Base-by-base conservation (phyloP, 2,329 filamentous ascomycete genomes). In the Leptographium lundbergii region DNA sequence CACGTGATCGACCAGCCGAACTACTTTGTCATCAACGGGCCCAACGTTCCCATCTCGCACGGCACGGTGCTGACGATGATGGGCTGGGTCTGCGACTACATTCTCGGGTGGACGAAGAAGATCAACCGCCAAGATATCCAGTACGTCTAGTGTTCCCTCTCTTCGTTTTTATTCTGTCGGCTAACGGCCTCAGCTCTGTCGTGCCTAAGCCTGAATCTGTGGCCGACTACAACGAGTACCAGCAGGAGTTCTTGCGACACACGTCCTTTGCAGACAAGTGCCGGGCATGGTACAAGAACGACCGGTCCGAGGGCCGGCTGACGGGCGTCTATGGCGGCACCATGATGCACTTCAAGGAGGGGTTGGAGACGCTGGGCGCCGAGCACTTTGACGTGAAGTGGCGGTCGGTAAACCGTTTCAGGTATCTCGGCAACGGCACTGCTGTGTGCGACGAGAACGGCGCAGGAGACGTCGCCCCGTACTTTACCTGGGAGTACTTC, bases 221-320 rank as follows among this genome's bases (percentile, higher is more conserved):
- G 27, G 65, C 69, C 29, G 63, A 65, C 13, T 63, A 63, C 13
- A 61, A 64, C 7, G 67, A 67, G 59, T 66, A 65, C 11, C 66
- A 68, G 2, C 54, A 64, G 7, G 67, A 67, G 42, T 68, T 72
- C 58, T 57, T 68, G 70, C 59, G 59, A 13, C 67, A 10, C 66
- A 67, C 1, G 11, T 67, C 69, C 4, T 72, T 68, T 61, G 61
- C 65, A 32, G 65, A 64, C 51, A 51, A 64, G 4, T 71, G 66
- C 48, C 57, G 61, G 22, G 63, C 60, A 6, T 68, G 66, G 67
- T 70, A 64, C 47, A 71, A 72, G 45, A 72, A 72, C 14, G 71
- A 70, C 17, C 72, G 22, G 29, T 9, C 22, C 1, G 29, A 36
- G 29, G 52, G 52, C 32, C 17, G 32, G 9, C 52, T 54, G n/a